Percentiles rank a stretch among this genome's conserved stretches.
These are phyloP conservation scores for Metahyphopichia silvanorum DNA, from an alignment of 805 yeast genomes.

Conservation along the genomic window DNA sequence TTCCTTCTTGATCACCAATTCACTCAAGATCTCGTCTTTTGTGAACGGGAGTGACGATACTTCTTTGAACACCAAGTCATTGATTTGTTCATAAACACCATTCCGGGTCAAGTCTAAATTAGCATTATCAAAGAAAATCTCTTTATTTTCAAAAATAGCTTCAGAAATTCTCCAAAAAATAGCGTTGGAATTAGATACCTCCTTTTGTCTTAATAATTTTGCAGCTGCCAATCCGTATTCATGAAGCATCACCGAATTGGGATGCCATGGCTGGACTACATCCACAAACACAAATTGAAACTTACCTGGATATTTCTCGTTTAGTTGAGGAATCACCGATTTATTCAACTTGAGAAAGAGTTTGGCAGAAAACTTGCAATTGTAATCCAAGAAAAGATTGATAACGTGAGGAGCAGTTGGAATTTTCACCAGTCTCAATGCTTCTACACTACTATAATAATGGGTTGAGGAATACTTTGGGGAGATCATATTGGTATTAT, in stretches of 20 bases:
- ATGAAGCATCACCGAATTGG: constrained; percentile 62
- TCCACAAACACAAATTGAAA: constrained; percentile 65
- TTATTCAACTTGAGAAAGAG: constrained; percentile 53
- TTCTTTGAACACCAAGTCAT: constrained; percentile 33
- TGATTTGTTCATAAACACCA: constrained; percentile 52
- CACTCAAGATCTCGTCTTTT: constrained; percentile 28
- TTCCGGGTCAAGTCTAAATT: constrained; percentile 52
- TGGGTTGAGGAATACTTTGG: constrained; percentile 41
- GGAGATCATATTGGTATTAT: constrained; percentile 27
- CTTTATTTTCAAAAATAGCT: constrained; percentile 54
- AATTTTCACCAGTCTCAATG: constrained; percentile 10
- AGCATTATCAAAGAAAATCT: constrained; percentile 59
- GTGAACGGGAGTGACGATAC: constrained; percentile 25
- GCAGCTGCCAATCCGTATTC: constrained; percentile 74
- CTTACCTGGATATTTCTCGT: constrained; percentile 42
- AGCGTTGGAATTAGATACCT: constrained; percentile 16
- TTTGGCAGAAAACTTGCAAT: constrained; percentile 73
- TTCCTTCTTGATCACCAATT: constrained; percentile 31
- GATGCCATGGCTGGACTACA: constrained; percentile 91
- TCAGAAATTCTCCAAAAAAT: constrained; percentile 48
- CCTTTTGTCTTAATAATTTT: constrained; percentile 47
- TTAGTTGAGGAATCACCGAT: constrained; percentile 52
- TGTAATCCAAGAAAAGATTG: constrained; percentile 70
- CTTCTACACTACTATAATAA: constrained; percentile 20
- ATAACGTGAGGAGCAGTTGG: constrained; percentile 39